phyloP scores from a whole-genome alignment of 306 rosid species.

The Biancaea sappan region DNA sequence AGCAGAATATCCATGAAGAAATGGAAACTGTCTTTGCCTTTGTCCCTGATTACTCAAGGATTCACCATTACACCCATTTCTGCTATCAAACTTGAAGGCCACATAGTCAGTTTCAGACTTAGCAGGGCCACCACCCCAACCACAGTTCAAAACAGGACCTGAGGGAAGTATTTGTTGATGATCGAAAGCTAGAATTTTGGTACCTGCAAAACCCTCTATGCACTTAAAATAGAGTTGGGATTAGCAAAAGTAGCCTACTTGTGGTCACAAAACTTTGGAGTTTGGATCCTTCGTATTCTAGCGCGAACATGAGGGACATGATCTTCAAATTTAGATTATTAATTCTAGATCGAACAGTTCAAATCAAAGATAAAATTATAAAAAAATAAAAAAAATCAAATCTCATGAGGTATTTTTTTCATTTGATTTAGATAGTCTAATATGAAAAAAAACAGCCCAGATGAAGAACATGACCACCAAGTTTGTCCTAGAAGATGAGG shows the following conservation, averaged over 20 bases:
- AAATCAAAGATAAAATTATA: too few relatives aligned
- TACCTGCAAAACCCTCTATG: slow-evolving; percentile 29
- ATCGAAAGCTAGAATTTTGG: slow-evolving; percentile 40
- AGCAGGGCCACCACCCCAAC: slow-evolving; percentile 29
- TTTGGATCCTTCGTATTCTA: too few relatives aligned
- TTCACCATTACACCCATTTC: slow-evolving; percentile 29
- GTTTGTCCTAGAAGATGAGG: too few relatives aligned
- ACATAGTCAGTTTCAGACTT: slow-evolving; percentile 26
- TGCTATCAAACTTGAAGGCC: slow-evolving; percentile 15
- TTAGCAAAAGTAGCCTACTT: neutral
- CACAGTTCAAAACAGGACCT: slow-evolving; percentile 34
- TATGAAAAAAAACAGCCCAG: too few relatives aligned
- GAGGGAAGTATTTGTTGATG: slow-evolving; percentile 33
- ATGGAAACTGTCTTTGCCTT: slow-evolving; percentile 38
- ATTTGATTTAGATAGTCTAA: too few relatives aligned
- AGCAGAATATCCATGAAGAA: slow-evolving; percentile 27
- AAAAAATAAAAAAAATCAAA: too few relatives aligned
- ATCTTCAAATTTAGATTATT: too few relatives aligned
- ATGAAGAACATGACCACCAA: too few relatives aligned
- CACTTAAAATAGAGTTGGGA: neutral
- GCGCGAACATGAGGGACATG: too few relatives aligned
- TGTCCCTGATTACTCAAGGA: slow-evolving; percentile 28
- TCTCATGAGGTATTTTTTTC: too few relatives aligned
- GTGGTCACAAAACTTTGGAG: too few relatives aligned
- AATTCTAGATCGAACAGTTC: too few relatives aligned